Evolutionary conservation across 2,329 filamentous ascomycete genomes (phyloP), one percentile per base, ranked within the genome.

Genomic region (Beauveria scarabaeidicola): DNA sequence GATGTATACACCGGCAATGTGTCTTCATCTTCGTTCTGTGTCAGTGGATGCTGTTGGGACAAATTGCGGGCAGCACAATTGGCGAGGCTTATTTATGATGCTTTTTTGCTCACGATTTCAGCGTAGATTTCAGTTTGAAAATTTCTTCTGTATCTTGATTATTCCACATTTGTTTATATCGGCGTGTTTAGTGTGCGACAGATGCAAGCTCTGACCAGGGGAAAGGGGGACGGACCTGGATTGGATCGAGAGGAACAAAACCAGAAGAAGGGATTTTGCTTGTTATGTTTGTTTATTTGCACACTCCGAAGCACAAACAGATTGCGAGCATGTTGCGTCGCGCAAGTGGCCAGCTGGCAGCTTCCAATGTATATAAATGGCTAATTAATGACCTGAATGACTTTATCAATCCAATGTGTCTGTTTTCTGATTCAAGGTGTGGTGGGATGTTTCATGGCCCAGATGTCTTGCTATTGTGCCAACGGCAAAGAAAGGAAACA

Each of bases 371-470:
- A 56, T 27, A 29, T 56, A 48, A 5, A 23, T 51, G 36, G 43
- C 29, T 32, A n/a, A 56, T 55, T 27, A n/a, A 55, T 46, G 52
- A 46, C 41, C 23, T 48, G 53, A 27, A 48, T 40, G 53, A 47
- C 52, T 46, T 32, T 11, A 25, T 13, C 19, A 38, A 27, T 40
- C 10, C 7, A 25, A 40, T 13, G 32, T 15, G 11, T 36, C 32
- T 36, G 32, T 36, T 36, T 32, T 15, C 32, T 15, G 11, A 36
- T 36, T 36, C 32, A 15, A 15, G 29, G 29, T 32, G 29, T 11
- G 4, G 11, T 36, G 10, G 11, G 13, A 36, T 13, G 11, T 13
- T 36, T 1, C 10, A 32, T 19, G 27, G 7, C 7, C 15, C 17
- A 32, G 10, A 17, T 25, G 43, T 11, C 43, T 41, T 19, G 17